Conservation (phyloP, 371 early-diverging fungal genomes). For the Coemansia linderi region DNA sequence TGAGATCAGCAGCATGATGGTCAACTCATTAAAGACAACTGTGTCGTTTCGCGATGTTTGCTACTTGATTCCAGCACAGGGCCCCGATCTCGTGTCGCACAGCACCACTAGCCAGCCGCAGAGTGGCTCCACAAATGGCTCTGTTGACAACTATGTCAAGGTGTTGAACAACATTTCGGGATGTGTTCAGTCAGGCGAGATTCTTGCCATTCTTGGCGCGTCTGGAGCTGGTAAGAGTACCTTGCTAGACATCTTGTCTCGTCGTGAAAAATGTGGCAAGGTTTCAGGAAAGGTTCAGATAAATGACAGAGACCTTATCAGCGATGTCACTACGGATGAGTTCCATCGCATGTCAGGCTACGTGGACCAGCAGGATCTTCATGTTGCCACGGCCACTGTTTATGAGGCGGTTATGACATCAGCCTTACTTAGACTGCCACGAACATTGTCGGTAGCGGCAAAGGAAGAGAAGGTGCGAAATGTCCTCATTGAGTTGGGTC, state of each 20-base stretch:
- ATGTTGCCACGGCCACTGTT: constrained; percentile 86
- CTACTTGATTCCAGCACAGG: constrained; percentile 59
- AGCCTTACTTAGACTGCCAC: constrained; percentile 76
- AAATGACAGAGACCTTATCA: constrained; percentile 70
- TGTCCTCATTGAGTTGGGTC: constrained; percentile 62
- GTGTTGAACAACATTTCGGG: constrained; percentile 72
- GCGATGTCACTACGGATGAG: constrained; percentile 47
- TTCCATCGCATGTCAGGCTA: constrained; percentile 73
- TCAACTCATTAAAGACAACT: constrained; percentile 69
- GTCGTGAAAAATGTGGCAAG: constrained; percentile 77
- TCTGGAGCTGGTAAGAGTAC: constrained; percentile 79
- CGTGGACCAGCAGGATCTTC: constrained; percentile 90
- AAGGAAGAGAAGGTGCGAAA: constrained; percentile 62
- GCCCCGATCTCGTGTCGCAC: constrained; percentile 26
- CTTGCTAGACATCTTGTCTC: constrained; percentile 86
- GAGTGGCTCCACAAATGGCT: background rate
- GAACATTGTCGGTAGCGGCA: constrained; percentile 56
- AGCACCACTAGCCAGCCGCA: background rate
- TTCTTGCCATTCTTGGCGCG: constrained; percentile 83
- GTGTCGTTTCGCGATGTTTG: constrained; percentile 67
- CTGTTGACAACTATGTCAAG: constrained; percentile 3
- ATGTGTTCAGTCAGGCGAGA: constrained; percentile 75
- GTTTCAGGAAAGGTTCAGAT: constrained; percentile 86
- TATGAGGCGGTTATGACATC: constrained; percentile 87
- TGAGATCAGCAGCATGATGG: constrained; percentile 68